A percentile compares a stretch with the other conserved stretches of the same genome.
Conservation (phyloP, 2,329 filamentous ascomycete genomes). For the Penicillium crustosum region DNA sequence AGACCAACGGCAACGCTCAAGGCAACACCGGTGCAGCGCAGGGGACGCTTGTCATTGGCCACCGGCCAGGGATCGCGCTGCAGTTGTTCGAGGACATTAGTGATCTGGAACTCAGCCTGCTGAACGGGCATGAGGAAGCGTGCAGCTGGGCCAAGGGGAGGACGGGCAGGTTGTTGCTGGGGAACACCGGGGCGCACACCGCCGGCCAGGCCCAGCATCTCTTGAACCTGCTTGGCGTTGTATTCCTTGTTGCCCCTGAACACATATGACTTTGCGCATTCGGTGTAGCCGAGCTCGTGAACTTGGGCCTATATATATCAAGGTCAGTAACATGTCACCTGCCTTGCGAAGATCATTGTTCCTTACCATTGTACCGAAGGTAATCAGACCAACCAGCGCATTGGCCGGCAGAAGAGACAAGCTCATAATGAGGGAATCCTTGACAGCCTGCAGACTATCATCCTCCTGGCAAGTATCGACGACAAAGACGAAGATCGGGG, state of each 20-base stretch:
- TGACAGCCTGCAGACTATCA: conserved; percentile 65
- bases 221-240: conserved; percentile 96
- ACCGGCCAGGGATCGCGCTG: conserved; percentile 98
- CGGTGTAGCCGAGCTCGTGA: conserved; percentile 95
- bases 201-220: conserved; percentile 84
- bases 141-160: conserved; percentile 74
- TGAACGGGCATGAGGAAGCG: conserved; percentile 92
- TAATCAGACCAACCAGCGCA: conserved; percentile 64
- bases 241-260: conserved; percentile 99
- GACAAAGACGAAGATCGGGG: conserved; percentile 68
- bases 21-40: conserved; percentile 95
- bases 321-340: conserved; percentile 11
- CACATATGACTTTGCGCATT: conserved; percentile 97
- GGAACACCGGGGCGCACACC: conserved; percentile 68
- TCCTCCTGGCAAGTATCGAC: conserved; percentile 69
- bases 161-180: conserved; percentile 67
- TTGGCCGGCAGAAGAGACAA: conserved; percentile 63
- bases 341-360: neutral
- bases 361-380: conserved; percentile 81
- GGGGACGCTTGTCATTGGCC: conserved; percentile 82
- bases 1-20: conserved; percentile 90
- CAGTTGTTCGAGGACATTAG: conserved; percentile 89
- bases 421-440: conserved; percentile 67
- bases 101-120: conserved; percentile 95
- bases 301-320: conserved; percentile 69